A percentile compares a stretch with the other conserved stretches of the same genome.
These are phyloP conservation scores for Microstegium vimineum DNA, from an alignment of 176 grass and related monocot species.

Conservation along the genomic window DNA sequence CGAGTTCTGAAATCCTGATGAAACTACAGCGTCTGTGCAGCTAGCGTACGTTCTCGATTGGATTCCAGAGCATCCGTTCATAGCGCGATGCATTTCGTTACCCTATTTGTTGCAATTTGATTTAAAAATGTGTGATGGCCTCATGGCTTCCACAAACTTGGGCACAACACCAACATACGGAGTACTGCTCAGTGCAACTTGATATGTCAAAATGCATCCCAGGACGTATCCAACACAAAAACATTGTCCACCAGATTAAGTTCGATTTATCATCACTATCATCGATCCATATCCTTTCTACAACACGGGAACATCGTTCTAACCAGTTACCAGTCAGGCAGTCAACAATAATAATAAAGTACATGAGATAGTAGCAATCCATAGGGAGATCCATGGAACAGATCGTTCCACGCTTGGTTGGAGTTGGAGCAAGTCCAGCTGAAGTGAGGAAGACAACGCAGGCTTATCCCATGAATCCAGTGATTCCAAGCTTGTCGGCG, in stretches of 20 bases:
- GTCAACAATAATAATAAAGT: not conserved
- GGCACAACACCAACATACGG: not conserved
- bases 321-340: not conserved
- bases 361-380: not conserved
- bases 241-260: not conserved
- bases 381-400: not conserved
- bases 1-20: no score
- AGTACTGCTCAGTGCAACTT: not conserved
- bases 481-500: conserved; percentile 64
- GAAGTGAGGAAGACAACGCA: not conserved
- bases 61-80: not conserved
- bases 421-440: not conserved
- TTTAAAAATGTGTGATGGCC: not conserved
- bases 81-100: not conserved
- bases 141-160: not conserved
- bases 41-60: no score
- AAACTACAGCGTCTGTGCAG: no score
- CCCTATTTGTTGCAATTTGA: not conserved
- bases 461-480: conserved; percentile 62
- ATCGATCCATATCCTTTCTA: not conserved
- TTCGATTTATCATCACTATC: not conserved
- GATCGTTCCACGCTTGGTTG: not conserved
- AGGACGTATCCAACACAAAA: not conserved
- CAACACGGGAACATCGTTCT: not conserved
- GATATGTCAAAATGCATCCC: not conserved